These are phyloP conservation scores for Lactifluus volemus DNA, from an alignment of 768 basidiomycete species.

Conservation along the genomic window DNA sequence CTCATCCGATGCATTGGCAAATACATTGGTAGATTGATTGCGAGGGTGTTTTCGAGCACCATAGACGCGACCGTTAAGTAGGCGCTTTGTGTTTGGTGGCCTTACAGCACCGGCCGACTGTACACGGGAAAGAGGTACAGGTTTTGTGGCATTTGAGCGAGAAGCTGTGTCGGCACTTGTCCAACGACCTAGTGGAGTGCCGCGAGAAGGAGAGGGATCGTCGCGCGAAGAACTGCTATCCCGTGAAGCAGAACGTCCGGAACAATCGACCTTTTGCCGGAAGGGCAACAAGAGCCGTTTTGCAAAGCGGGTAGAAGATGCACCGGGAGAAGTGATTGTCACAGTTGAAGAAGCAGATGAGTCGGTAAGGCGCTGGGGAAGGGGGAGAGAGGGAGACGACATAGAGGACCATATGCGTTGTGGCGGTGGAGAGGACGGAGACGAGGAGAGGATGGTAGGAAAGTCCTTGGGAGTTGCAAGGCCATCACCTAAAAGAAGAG, in stretches of 20 bases:
- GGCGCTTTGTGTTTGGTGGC: constrained; percentile 26
- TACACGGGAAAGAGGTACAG: not conserved
- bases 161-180: not conserved
- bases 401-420: not conserved
- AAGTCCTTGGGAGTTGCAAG: not conserved
- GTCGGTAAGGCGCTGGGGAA: not conserved
- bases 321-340: constrained; percentile 7
- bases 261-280: constrained; percentile 23
- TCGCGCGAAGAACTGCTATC: constrained; percentile 55
- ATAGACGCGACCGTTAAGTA: constrained; percentile 81
- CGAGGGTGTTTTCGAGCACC: constrained; percentile 31
- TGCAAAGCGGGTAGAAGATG: constrained; percentile 4
- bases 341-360: constrained; percentile 11
- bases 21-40: constrained; percentile 30
- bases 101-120: not conserved
- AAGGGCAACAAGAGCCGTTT: constrained; percentile 16
- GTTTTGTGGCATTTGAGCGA: not conserved
- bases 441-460: not conserved
- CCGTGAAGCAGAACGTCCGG: constrained; percentile 45
- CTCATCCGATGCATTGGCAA: constrained; percentile 45
- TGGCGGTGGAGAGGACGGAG: not conserved
- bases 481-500: constrained; percentile 16
- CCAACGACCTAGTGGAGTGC: constrained; percentile 12
- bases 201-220: constrained; percentile 1
- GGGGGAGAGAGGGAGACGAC: not conserved